phyloP scores from a whole-genome alignment of 441 rosid species.

The Populus trichocarpa region DNA sequence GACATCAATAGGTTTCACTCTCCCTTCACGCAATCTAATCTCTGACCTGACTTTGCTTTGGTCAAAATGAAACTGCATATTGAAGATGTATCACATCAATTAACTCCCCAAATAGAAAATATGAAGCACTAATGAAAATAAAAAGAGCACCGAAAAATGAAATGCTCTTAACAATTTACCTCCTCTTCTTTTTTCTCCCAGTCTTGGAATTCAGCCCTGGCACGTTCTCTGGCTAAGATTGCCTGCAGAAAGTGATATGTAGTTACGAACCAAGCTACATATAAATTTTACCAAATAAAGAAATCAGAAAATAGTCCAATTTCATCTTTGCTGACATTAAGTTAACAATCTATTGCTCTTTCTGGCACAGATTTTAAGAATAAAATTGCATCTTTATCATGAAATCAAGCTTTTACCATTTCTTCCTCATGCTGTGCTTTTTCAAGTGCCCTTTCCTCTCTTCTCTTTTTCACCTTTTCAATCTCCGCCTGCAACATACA shows the following conservation, averaged over 20 bases:
- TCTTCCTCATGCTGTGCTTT: slow-evolving; percentile 95
- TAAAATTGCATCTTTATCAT: background rate
- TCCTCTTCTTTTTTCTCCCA: slow-evolving; percentile 99
- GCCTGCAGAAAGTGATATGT: slow-evolving; percentile 46
- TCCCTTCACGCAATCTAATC: slow-evolving; percentile 85
- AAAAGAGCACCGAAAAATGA: background rate
- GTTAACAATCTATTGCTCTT: slow-evolving; percentile 1
- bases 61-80: slow-evolving; percentile 84
- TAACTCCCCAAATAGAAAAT: slow-evolving; percentile 12
- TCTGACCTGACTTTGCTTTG: slow-evolving; percentile 95
- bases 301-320: background rate
- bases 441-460: slow-evolving; percentile 93
- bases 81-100: slow-evolving; percentile 8
- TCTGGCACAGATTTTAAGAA: background rate
- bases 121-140: background rate
- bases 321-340: background rate
- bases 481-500: slow-evolving; percentile 65
- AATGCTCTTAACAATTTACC: slow-evolving; percentile 34
- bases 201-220: slow-evolving; percentile 94
- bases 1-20: slow-evolving; percentile 81
- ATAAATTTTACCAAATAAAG: slow-evolving; percentile 2
- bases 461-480: slow-evolving; percentile 93
- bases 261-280: background rate
- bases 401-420: slow-evolving; percentile 49
- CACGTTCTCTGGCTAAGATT: slow-evolving; percentile 88